Evolutionary conservation across 129 eudicot genomes (phyloP), one percentile per base, ranked within the genome.

Genomic region (Escallonia rubra): DNA sequence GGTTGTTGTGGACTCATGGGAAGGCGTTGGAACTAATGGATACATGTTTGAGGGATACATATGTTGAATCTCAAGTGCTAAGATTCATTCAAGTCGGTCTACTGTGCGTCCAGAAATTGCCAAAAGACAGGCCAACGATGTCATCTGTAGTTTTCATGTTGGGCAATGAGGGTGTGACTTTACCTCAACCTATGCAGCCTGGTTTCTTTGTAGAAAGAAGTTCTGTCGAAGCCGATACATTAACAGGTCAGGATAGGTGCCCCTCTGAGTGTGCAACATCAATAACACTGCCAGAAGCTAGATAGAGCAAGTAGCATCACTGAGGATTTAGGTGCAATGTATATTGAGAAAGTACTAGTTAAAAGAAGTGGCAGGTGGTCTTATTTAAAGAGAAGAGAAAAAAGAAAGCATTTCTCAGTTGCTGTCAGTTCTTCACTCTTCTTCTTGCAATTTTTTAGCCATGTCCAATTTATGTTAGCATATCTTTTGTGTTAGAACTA

Each of bases 111-210:
- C 86, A 81, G 47, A 75, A 71, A 54, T 48, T 23, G 12, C 75
- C 82, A 41, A 61, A 76, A 43, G 79, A 76, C 61, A 64, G 86
- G 51, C 86, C 86, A 38, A 76, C 54, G 15, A 79, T 79, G 80
- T 65, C 80, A 44, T 40, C 70, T 3, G 80, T 74, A 10, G 63
- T 74, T 59, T 53, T 50, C 4, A 79, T 79, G 84, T 68, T 79
- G 38, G 61, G 63, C 15, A 61, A 65, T 12, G 74, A 68, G 57
- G 76, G 51, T 0, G 42, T 50, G 41, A 9, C 4, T 4, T 57
- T 79, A 55, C 66, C 80, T 3, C 61, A 59, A 16, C 73, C 84
- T 9, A 74, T 69, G 13, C 57, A 79, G 41, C 84, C 80, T 10
- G 80, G 80, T 9, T 79, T 74, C 52, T 64, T 74, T 43, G 52